A percentile compares a stretch with the other conserved stretches of the same genome.
Evolutionary conservation across 140 eudicot genomes (phyloP).

Genomic region (Erigeron philadelphicus): DNA sequence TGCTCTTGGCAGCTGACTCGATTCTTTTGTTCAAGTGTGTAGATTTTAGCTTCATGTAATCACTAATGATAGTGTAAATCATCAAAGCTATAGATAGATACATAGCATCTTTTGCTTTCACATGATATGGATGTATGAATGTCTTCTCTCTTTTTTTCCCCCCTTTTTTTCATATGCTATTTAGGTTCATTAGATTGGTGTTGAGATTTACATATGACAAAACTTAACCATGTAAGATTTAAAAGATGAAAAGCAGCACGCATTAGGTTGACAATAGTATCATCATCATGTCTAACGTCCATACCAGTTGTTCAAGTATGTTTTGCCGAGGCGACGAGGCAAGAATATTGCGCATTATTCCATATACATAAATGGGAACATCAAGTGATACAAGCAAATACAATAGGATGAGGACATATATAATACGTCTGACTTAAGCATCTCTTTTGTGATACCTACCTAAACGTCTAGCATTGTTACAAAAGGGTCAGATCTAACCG

Average conservation of each 20-base stretch:
- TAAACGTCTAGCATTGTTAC: constrained; percentile 2
- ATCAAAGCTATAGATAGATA: constrained; percentile 20
- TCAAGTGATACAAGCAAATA: neutral
- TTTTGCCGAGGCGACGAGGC: neutral
- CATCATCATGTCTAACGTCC: too few species aligned
- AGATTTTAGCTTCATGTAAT: constrained; percentile 33
- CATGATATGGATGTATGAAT: neutral
- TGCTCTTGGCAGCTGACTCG: constrained; percentile 22
- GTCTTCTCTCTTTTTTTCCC: neutral
- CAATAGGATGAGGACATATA: constrained; percentile 20
- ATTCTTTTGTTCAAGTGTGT: constrained; percentile 28
- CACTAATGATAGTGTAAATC: constrained; percentile 22
- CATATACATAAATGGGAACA: constrained; percentile 12
- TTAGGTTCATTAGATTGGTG: neutral
- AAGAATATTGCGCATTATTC: neutral
- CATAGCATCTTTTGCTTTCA: constrained; percentile 5
- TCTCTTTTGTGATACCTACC: constrained; percentile 28
- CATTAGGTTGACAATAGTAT: too few species aligned
- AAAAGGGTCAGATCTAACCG: constrained; percentile 6
- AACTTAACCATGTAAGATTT: too few species aligned
- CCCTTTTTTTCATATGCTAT: neutral
- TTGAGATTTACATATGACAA: neutral
- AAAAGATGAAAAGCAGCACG: too few species aligned
- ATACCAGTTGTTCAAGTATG: too few species aligned
- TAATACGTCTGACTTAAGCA: constrained; percentile 15